These are phyloP conservation scores for Wickerhamomyces subpelliculosus DNA, from an alignment of 805 yeast species.

Conservation along the genomic window DNA sequence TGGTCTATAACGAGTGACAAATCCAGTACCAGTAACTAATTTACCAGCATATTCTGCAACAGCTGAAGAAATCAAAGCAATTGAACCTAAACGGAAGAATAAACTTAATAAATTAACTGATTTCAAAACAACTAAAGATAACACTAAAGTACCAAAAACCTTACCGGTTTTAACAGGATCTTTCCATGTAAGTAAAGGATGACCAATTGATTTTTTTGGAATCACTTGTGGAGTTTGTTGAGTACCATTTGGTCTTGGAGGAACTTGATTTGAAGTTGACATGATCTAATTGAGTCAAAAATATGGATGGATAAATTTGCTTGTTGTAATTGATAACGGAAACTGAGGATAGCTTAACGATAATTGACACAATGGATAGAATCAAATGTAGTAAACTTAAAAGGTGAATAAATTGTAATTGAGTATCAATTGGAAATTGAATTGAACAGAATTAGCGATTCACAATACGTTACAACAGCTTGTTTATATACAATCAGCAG, in stretches of 20 bases:
- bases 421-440: too few relatives aligned
- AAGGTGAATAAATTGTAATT: too few relatives aligned
- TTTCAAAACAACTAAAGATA: constrained; percentile 50
- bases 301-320: too few relatives aligned
- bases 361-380: too few relatives aligned
- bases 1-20: constrained; percentile 72
- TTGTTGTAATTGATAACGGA: too few relatives aligned
- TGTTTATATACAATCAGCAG: too few relatives aligned
- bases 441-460: too few relatives aligned
- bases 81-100: constrained; percentile 51
- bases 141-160: constrained; percentile 58
- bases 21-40: constrained; percentile 65
- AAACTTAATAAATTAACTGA: constrained; percentile 55
- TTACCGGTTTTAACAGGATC: constrained; percentile 73
- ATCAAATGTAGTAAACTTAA: too few relatives aligned
- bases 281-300: neutral
- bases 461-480: too few relatives aligned
- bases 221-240: constrained; percentile 2
- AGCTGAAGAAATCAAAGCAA: constrained; percentile 57
- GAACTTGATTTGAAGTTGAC: neutral
- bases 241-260: neutral
- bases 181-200: constrained; percentile 59
- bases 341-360: too few relatives aligned
- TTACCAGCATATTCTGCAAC: constrained; percentile 74
- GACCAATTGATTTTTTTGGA: constrained; percentile 9